These are phyloP conservation scores for Tylopilus vinaceipallidus DNA, from an alignment of 768 basidiomycete species.

Conservation along the genomic window DNA sequence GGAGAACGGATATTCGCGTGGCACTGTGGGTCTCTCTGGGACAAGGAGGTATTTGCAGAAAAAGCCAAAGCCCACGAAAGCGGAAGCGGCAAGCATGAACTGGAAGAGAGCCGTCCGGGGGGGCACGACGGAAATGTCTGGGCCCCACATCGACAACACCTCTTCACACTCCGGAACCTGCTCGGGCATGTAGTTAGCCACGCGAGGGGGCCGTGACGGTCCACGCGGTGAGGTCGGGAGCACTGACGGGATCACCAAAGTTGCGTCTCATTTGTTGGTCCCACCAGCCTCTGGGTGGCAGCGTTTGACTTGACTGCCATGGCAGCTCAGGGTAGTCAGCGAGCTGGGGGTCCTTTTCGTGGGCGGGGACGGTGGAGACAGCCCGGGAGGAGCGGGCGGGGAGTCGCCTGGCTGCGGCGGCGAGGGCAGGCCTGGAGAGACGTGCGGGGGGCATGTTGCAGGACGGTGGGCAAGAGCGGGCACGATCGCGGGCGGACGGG, in stretches of 20 bases:
- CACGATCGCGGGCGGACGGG: constrained; percentile 6
- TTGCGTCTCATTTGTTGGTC: constrained; percentile 77
- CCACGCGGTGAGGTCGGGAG: constrained; percentile 7
- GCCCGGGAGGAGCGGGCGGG: constrained; percentile 3
- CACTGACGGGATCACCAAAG: constrained; percentile 71
- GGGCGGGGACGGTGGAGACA: constrained; percentile 18
- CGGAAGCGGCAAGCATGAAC: constrained; percentile 57
- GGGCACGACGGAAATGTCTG: constrained; percentile 63
- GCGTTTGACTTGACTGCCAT: constrained; percentile 59
- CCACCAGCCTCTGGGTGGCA: constrained; percentile 69
- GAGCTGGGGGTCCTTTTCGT: constrained; percentile 62
- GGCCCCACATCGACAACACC: constrained; percentile 84
- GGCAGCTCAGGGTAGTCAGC: constrained; percentile 74
- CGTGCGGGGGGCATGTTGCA: too few relatives aligned
- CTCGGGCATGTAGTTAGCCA: constrained; percentile 14
- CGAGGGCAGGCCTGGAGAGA: constrained; percentile 14
- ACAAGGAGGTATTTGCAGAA: constrained; percentile 52
- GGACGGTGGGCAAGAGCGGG: neutral
- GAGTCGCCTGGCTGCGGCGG: constrained; percentile 2
- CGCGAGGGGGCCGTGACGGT: neutral
- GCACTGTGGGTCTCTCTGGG: constrained; percentile 63
- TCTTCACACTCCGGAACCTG: constrained; percentile 84
- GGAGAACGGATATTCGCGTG: constrained; percentile 73
- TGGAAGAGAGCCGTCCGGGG: constrained; percentile 62
- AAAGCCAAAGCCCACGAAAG: constrained; percentile 65